A percentile compares a stretch with the other conserved stretches of the same genome.
Conservation (phyloP, 768 basidiomycete species). For the Fomitopsis pulvina region DNA sequence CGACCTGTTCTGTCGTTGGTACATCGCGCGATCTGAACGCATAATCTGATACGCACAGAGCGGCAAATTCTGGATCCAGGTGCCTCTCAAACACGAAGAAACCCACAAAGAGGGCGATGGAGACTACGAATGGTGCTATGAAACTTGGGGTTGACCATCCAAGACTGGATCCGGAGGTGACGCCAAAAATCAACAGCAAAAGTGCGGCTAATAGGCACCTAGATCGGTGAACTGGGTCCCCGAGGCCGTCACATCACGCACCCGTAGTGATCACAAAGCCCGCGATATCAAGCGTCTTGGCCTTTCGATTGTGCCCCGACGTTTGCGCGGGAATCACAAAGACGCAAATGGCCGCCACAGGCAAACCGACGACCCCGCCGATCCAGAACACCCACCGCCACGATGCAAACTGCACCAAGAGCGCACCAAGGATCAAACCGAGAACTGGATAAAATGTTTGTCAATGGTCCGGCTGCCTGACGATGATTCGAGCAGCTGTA, state of each 20-base stretch:
- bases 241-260: constrained; percentile 1
- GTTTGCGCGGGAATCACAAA: background rate
- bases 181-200: constrained; percentile 26
- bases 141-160: constrained; percentile 32
- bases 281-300: constrained; percentile 18
- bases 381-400: constrained; percentile 39
- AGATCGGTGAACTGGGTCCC: background rate
- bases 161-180: constrained; percentile 28
- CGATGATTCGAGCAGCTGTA: no score
- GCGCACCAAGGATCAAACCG: constrained; percentile 25
- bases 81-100: constrained; percentile 34
- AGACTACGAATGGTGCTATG: constrained; percentile 33
- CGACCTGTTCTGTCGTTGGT: constrained; percentile 12
- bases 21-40: background rate
- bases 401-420: constrained; percentile 23
- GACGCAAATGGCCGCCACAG: constrained; percentile 11
- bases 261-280: constrained; percentile 24
- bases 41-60: constrained; percentile 15
- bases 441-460: no score
- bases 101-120: constrained; percentile 23
- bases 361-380: constrained; percentile 26
- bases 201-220: constrained; percentile 11
- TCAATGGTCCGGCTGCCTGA: no score
- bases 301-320: background rate
- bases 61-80: constrained; percentile 27